Percentiles rank a stretch among this genome's conserved stretches.
These are phyloP conservation scores for Plectosphaerella plurivora DNA, from an alignment of 2,329 filamentous ascomycete species.

Conservation along the genomic window DNA sequence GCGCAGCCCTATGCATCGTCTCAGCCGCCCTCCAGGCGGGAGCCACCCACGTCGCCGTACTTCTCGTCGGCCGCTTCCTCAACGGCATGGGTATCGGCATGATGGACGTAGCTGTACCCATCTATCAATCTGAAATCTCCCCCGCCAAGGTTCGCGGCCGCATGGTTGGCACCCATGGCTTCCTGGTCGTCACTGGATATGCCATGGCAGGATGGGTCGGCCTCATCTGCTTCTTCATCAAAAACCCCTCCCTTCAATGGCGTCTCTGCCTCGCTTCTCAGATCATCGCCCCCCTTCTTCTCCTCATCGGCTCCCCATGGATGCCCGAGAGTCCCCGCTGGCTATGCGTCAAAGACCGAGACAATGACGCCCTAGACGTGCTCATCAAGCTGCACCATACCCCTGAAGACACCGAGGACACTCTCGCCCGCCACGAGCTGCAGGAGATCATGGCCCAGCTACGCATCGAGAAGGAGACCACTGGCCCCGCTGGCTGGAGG, in stretches of 20 bases:
- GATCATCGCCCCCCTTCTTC: not conserved
- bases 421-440: slow-evolving; percentile 12
- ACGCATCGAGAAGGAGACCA: slow-evolving; percentile 21
- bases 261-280: slow-evolving; percentile 17
- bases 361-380: slow-evolving; percentile 12
- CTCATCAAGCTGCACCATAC: slow-evolving; percentile 16
- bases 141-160: slow-evolving; percentile 23
- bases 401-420: slow-evolving; percentile 15
- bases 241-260: slow-evolving; percentile 15
- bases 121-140: slow-evolving; percentile 26
- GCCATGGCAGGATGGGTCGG: slow-evolving; percentile 18
- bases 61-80: slow-evolving; percentile 14
- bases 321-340: not conserved
- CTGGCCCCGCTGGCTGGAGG: not conserved
- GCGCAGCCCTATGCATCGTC: slow-evolving; percentile 11
- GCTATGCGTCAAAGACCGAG: not conserved
- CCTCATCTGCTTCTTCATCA: slow-evolving; percentile 20
- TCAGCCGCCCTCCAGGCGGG: slow-evolving; percentile 13
- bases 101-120: slow-evolving; percentile 15
- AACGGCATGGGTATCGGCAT: slow-evolving; percentile 17
- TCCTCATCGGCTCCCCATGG: not conserved
- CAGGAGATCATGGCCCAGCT: not conserved
- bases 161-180: slow-evolving; percentile 26
- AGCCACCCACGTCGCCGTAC: slow-evolving; percentile 16
- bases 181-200: slow-evolving; percentile 19